Evolutionary conservation across 2,329 filamentous ascomycete genomes (phyloP).

Genomic region (Coleophoma eucalyptorum): DNA sequence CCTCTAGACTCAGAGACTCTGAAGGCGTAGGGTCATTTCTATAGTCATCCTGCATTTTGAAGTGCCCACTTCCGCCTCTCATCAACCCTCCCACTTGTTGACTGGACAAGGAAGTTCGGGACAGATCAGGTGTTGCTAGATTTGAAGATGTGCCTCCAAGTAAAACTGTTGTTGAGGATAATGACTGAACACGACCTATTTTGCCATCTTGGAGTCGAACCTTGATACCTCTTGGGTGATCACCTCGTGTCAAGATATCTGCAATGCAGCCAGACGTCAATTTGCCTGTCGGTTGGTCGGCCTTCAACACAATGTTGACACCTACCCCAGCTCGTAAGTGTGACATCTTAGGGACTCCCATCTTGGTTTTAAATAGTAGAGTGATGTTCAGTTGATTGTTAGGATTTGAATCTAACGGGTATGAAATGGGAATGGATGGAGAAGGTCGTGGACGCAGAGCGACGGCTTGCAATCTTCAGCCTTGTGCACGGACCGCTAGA

Average conservation of each 20-base stretch:
- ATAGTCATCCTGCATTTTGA: constrained; percentile 1
- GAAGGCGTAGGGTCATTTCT: not conserved
- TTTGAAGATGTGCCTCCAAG: not conserved
- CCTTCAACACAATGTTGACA: constrained; percentile 26
- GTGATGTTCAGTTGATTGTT: not conserved
- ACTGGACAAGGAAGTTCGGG: not conserved
- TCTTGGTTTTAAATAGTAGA: not conserved
- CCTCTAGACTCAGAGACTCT: not conserved
- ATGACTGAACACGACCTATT: constrained; percentile 24
- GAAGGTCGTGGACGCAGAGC: no score
- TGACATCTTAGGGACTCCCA: constrained; percentile 17
- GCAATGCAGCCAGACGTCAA: constrained; percentile 22
- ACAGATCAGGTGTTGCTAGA: not conserved
- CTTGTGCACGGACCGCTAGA: constrained; percentile 3
- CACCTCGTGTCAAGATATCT: constrained; percentile 23
- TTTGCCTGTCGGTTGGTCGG: constrained; percentile 24
- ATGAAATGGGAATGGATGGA: no score
- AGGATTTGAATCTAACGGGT: no score
- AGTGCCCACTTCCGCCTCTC: not conserved
- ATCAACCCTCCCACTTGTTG: not conserved
- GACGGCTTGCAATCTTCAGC: no score
- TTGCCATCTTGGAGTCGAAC: constrained; percentile 24
- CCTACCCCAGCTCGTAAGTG: constrained; percentile 18
- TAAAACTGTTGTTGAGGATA: constrained; percentile 1
- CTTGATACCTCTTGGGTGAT: constrained; percentile 28